Evolutionary conservation across 306 rosid species (phyloP), one percentile per base, ranked within the genome.

Genomic region (Luffa aegyptiaca): DNA sequence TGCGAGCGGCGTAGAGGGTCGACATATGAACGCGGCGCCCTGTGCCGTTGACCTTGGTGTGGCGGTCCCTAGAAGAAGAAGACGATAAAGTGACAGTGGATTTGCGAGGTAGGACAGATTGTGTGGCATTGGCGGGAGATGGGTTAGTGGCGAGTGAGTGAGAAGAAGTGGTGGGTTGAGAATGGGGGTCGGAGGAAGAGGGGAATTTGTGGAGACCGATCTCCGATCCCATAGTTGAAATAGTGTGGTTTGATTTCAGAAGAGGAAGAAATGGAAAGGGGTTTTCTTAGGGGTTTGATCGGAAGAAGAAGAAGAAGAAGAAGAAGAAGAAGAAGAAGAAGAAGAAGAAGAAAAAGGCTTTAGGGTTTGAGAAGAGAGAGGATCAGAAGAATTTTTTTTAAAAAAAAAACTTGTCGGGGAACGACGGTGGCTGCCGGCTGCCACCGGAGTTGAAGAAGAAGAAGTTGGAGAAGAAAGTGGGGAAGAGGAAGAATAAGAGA

Each of bases 1-100:
- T 91, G 10, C 97, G 82, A 2, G 98, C 97, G 31, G 98, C 97
- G 48, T 96, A 91, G 82, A 95, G 92, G 1, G 97, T 93, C 3
- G 98, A 97, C 98, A 95, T 95, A 8, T 97, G 92, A 48, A 95
- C 90, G 1, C 97, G 91, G 35, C 97, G 97, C 36, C 98, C 97
- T 0, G 97, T 87, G 51, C 98, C 98, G 84, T 95, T 90, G 26
- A 95, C 98, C 80, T 95, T 95, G 51, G 93, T 91, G 90, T 95
- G 98, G 18, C 98, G 96, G 86, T 95, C 98, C 66, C 79, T 91
- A 49, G n/a, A n/a, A n/a, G n/a, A n/a, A n/a, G n/a, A n/a, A n/a
- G n/a, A n/a, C n/a, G 82, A 65, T 1, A 90, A 5, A 56, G 83
- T n/a, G 70, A 76, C 46, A 72, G 80, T 33, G 59, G 82, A 1